These are phyloP conservation scores for Leptographium lundbergii DNA, from an alignment of 2,329 filamentous ascomycete species.

Conservation along the genomic window DNA sequence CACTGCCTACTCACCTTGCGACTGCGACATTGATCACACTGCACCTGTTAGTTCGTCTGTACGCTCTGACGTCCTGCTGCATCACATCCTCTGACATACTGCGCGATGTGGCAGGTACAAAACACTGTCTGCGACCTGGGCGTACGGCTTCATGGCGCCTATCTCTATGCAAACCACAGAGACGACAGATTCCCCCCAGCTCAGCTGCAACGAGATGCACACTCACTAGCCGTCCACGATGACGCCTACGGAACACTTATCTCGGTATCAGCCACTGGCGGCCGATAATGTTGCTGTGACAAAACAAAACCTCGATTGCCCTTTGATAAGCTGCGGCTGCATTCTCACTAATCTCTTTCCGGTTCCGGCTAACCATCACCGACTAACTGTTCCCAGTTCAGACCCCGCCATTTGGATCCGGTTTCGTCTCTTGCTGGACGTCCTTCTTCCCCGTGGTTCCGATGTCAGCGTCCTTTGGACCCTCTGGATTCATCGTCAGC, in stretches of 20 bases:
- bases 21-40: slow-evolving; percentile 4
- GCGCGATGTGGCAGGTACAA: slow-evolving; percentile 1
- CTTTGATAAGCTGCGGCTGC: not conserved
- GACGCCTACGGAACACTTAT: not conserved
- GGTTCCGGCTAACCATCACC: not conserved
- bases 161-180: not conserved
- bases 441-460: no score
- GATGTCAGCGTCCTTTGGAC: no score
- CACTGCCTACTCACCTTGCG: slow-evolving; percentile 3
- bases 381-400: not conserved
- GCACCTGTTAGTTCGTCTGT: not conserved
- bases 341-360: not conserved
- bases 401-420: no score
- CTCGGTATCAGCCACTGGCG: not conserved
- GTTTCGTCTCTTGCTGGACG: no score
- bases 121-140: not conserved
- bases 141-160: not conserved
- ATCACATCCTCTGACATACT: not conserved
- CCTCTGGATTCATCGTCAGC: no score
- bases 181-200: not conserved
- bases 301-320: not conserved
- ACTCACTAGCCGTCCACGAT: not conserved
- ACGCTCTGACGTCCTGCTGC: no score
- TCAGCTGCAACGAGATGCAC: not conserved
- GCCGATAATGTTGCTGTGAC: not conserved